Percentiles rank a stretch among this genome's conserved stretches.
Conservation (phyloP, 2,329 filamentous ascomycete genomes). For the Colletotrichum costaricense region DNA sequence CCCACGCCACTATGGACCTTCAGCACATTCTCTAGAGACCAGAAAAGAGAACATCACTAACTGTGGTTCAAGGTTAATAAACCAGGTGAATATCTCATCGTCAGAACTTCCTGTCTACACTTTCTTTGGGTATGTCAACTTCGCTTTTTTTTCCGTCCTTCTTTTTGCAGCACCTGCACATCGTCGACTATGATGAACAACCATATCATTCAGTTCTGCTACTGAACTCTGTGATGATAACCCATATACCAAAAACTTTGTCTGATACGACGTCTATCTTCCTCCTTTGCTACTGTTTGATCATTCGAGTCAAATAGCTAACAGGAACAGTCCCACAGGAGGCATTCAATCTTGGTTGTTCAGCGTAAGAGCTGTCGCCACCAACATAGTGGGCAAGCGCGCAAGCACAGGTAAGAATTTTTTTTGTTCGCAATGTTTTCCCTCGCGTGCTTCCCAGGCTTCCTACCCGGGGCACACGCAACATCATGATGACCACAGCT, state of each 20-base stretch:
- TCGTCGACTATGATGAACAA: slow-evolving; percentile 72
- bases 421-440: slow-evolving; percentile 16
- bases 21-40: not conserved
- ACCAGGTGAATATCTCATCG: not conserved
- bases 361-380: not conserved
- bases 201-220: slow-evolving; percentile 78
- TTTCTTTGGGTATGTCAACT: not conserved
- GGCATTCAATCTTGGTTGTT: not conserved
- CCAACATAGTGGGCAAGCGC: no score
- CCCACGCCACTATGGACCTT: slow-evolving; percentile 34
- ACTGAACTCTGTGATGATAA: slow-evolving; percentile 77
- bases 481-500: slow-evolving; percentile 71
- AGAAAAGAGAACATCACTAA: not conserved
- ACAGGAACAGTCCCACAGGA: not conserved
- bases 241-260: slow-evolving; percentile 72
- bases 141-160: not conserved
- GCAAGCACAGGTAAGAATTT: not conserved
- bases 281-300: not conserved
- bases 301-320: not conserved
- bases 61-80: not conserved
- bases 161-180: not conserved
- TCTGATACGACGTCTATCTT: slow-evolving; percentile 56
- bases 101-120: not conserved
- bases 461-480: not conserved
- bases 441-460: not conserved